phyloP scores from a whole-genome alignment of 1,284 basidiomycete genomes.

The Ustilago xerochloae region DNA sequence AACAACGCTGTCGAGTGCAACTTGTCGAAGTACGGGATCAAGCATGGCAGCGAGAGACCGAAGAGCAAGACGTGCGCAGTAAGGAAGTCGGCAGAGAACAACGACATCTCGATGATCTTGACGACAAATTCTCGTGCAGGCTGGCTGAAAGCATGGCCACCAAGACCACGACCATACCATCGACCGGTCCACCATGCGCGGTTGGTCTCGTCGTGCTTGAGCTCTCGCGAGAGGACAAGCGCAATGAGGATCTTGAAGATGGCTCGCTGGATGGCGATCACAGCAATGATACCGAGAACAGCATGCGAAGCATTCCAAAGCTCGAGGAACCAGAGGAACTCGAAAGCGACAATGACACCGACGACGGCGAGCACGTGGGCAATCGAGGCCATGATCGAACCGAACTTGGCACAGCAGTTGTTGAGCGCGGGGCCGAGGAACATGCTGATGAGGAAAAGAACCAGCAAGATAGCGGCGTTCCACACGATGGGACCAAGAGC shows the following conservation, averaged over 20 bases:
- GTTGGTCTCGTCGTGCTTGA: slow-evolving; percentile 69
- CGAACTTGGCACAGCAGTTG: slow-evolving; percentile 71
- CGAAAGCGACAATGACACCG: slow-evolving; percentile 61
- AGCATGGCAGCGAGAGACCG: slow-evolving; percentile 72
- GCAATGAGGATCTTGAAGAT: slow-evolving; percentile 68
- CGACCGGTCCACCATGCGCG: slow-evolving; percentile 68
- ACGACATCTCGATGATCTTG: slow-evolving; percentile 68
- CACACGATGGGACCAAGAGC: slow-evolving; percentile 93
- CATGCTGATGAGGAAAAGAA: slow-evolving; percentile 87
- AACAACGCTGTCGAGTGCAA: slow-evolving; percentile 66
- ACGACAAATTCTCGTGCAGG: slow-evolving; percentile 67
- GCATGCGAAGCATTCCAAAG: slow-evolving; percentile 91
- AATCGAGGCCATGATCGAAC: slow-evolving; percentile 66
- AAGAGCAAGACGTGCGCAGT: slow-evolving; percentile 65
- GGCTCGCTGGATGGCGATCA: slow-evolving; percentile 67
- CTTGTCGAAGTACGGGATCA: slow-evolving; percentile 59
- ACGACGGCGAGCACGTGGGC: slow-evolving; percentile 65
- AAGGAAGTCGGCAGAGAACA: slow-evolving; percentile 66
- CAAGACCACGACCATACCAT: slow-evolving; percentile 67
- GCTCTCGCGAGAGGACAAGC: slow-evolving; percentile 65
- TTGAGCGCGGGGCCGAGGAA: slow-evolving; percentile 93
- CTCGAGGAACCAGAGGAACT: slow-evolving; percentile 87
- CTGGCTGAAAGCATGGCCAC: slow-evolving; percentile 67
- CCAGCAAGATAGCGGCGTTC: slow-evolving; percentile 88
- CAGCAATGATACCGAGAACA: slow-evolving; percentile 71